phyloP scores from a whole-genome alignment of 2,329 filamentous ascomycete species.

The Torrubiellomyces zombiae region DNA sequence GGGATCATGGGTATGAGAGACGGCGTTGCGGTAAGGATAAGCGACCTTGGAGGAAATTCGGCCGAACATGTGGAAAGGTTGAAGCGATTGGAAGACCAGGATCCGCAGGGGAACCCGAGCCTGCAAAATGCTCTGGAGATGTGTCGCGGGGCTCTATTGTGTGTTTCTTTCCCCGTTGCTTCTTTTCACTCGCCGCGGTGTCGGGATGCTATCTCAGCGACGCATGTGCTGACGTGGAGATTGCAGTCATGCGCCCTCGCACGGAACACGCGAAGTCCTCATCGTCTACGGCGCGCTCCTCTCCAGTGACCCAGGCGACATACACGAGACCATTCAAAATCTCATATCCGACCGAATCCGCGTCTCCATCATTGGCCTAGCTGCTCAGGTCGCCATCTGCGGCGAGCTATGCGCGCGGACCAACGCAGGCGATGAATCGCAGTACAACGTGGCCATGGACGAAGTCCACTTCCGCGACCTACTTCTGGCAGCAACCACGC shows the following conservation, averaged over 20 bases:
- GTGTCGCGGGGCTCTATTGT: slow-evolving; percentile 82
- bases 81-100: slow-evolving; percentile 44
- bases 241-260: slow-evolving; percentile 69
- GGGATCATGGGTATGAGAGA: slow-evolving; percentile 88
- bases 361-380: slow-evolving; percentile 76
- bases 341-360: slow-evolving; percentile 73
- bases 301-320: slow-evolving; percentile 85
- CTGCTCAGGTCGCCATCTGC: slow-evolving; percentile 85
- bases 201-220: no score
- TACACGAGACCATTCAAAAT: slow-evolving; percentile 70
- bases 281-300: slow-evolving; percentile 83
- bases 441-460: slow-evolving; percentile 74
- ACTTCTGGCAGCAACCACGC: slow-evolving; percentile 77
- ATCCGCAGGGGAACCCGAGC: slow-evolving; percentile 60
- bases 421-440: slow-evolving; percentile 59
- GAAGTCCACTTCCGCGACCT: slow-evolving; percentile 65
- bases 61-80: slow-evolving; percentile 72
- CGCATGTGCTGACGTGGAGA: no score
- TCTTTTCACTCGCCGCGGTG: no score
- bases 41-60: slow-evolving; percentile 82
- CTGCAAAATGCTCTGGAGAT: slow-evolving; percentile 94
- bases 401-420: slow-evolving; percentile 76
- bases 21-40: slow-evolving; percentile 70
- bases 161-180: slow-evolving; percentile 11
- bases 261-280: slow-evolving; percentile 85